phyloP scores from a whole-genome alignment of 176 grass and related monocot species.

The Juncus inflexus region DNA sequence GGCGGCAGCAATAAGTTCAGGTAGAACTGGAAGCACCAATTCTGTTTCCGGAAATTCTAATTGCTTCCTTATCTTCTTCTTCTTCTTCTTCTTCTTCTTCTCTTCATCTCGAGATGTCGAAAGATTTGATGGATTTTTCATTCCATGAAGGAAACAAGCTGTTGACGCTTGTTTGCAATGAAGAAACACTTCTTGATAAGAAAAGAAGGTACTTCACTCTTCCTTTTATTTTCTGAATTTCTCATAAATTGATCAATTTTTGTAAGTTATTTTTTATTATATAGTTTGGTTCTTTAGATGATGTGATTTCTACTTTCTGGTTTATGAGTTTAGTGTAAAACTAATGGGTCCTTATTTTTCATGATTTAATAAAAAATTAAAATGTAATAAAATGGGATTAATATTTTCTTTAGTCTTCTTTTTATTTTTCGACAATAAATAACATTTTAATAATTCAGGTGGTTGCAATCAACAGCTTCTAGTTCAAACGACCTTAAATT shows the following conservation, averaged over 20 bases:
- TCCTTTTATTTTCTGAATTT: not conserved
- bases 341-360: too few relatives aligned
- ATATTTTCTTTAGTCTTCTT: too few relatives aligned
- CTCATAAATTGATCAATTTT: not conserved
- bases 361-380: too few relatives aligned
- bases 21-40: too few relatives aligned
- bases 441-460: conserved; percentile 25
- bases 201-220: conserved; percentile 27
- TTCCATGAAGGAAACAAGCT: conserved; percentile 28
- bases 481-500: not conserved
- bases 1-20: too few relatives aligned
- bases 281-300: too few relatives aligned
- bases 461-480: conserved; percentile 18
- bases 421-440: too few relatives aligned
- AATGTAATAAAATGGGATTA: too few relatives aligned
- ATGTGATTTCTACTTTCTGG: too few relatives aligned
- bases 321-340: too few relatives aligned
- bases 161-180: conserved; percentile 22
- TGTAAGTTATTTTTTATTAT: too few relatives aligned
- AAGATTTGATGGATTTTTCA: conserved; percentile 15
- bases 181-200: conserved; percentile 22
- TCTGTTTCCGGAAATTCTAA: not conserved
- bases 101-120: not conserved
- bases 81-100: not conserved
- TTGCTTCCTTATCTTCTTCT: not conserved